Base-by-base conservation (phyloP, 2,329 filamentous ascomycete genomes). In the Beauveria varroae region DNA sequence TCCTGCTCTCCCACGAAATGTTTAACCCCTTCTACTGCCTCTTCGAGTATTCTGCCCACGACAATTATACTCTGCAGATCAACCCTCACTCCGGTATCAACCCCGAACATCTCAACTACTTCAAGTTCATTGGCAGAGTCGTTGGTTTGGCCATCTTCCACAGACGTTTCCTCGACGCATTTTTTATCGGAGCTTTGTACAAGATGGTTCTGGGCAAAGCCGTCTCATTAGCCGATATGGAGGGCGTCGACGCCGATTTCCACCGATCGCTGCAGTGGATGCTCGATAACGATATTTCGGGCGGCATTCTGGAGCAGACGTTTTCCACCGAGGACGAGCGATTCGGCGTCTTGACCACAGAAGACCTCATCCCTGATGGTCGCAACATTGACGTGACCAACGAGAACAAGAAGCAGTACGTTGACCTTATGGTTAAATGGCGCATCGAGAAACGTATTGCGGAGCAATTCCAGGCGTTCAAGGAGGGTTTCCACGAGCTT, bases 21-120 rank as follows among this genome's bases (percentile, higher is more conserved):
- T 99, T 99, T 80, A 99, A 99, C 75, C 95, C 95, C 37, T 99
- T 99, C 79, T 99, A 99, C 80, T 99, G 95, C 74, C 82, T 99
- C 59, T 99, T 99, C 80, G 95, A 99, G 78, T 99, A 99, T 76
- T 98, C 95, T 28, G 95, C 95, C 44, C 95, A 99, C 80, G 95
- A 99, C 85, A 99, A 99, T 79, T 99, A 99, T 79, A 99, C 95
- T 34, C 88, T 99, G 60, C 95, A 99, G 78, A 99, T 99, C 80
- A 99, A 99, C 79, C 95, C 95, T 51, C 95, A 99, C 76, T 99
- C 95, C 22, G 95, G 95, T 66, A 98, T 99, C 77, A 99, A 99
- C 76, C 95, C 95, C 1, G 95, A 99, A 77, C 95, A 99, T 85
- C 81, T 99, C 70, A 98, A 97, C 74, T 99, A 98, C 79, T 99